Conservation (phyloP, 2,329 filamentous ascomycete species). For the Chrysosporium queenslandicum region DNA sequence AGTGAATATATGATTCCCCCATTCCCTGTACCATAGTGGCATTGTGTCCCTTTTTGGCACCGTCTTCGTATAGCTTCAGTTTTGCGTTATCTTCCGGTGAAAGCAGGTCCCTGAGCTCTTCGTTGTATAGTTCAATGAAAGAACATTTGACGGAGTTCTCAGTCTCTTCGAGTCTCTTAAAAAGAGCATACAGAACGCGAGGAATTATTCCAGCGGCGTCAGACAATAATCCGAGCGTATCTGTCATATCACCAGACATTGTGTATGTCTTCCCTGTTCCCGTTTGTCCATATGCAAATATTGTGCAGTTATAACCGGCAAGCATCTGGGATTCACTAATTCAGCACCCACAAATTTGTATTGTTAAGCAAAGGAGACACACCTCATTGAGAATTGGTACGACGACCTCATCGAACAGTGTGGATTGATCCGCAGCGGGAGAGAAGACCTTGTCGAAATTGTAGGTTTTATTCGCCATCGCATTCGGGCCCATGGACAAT, state of each 20-base stretch:
- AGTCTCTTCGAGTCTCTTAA: slow-evolving; percentile 69
- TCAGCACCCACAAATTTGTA: background rate
- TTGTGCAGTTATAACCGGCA: slow-evolving; percentile 91
- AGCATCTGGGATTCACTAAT: slow-evolving; percentile 56
- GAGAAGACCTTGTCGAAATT: slow-evolving; percentile 97
- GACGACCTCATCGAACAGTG: slow-evolving; percentile 93
- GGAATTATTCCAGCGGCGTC: slow-evolving; percentile 94
- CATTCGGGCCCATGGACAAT: slow-evolving; percentile 83
- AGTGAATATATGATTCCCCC: slow-evolving; percentile 91
- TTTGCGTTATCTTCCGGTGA: slow-evolving; percentile 72
- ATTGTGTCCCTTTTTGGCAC: slow-evolving; percentile 62
- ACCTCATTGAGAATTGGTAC: slow-evolving; percentile 89
- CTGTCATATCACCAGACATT: slow-evolving; percentile 95
- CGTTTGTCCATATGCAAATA: slow-evolving; percentile 96
- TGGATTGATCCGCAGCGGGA: slow-evolving; percentile 81
- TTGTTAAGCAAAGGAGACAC: slow-evolving; percentile 21
- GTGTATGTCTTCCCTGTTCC: slow-evolving; percentile 98
- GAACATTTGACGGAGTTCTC: slow-evolving; percentile 94
- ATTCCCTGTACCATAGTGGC: slow-evolving; percentile 85
- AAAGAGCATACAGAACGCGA: slow-evolving; percentile 75
- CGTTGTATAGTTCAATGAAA: slow-evolving; percentile 97
- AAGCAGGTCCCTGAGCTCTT: slow-evolving; percentile 84
- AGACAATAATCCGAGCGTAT: slow-evolving; percentile 72
- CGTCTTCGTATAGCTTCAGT: slow-evolving; percentile 89
- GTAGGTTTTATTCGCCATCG: slow-evolving; percentile 91